These are phyloP conservation scores for Neohortaea acidophila DNA, from an alignment of 495 filamentous ascomycete species.

Conservation along the genomic window DNA sequence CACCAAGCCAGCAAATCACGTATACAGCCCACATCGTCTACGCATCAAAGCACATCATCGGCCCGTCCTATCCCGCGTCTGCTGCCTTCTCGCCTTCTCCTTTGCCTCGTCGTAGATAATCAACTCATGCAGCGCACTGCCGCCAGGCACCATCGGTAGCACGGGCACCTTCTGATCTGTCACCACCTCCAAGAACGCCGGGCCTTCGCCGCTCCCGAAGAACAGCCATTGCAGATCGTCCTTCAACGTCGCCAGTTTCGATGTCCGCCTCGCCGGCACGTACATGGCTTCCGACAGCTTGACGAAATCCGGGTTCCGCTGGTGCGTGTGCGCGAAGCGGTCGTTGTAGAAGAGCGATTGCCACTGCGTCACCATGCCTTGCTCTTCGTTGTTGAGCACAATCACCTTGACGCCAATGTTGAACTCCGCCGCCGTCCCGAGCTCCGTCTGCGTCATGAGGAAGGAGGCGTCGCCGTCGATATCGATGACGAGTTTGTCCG, in stretches of 20 bases:
- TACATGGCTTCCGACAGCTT: constrained; percentile 58
- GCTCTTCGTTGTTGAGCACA: constrained; percentile 89
- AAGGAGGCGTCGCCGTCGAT: constrained; percentile 97
- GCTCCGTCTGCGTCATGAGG: constrained; percentile 85
- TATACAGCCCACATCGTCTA: too few relatives aligned
- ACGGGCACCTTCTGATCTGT: constrained; percentile 86
- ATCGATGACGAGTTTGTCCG: constrained; percentile 76
- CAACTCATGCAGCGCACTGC: constrained; percentile 82
- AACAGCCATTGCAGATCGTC: constrained; percentile 80
- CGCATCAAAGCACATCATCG: constrained; percentile 12
- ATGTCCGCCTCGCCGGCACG: constrained; percentile 38
- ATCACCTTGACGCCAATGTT: constrained; percentile 87
- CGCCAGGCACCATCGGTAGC: constrained; percentile 86
- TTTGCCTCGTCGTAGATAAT: constrained; percentile 75
- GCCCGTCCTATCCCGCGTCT: constrained; percentile 55
- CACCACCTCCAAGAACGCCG: constrained; percentile 32
- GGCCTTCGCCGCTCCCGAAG: constrained; percentile 33
- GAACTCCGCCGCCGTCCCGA: constrained; percentile 81
- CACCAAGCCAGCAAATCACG: too few relatives aligned
- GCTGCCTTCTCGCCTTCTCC: constrained; percentile 54
- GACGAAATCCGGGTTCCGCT: constrained; percentile 82
- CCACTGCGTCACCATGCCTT: constrained; percentile 96
- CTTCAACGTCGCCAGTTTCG: constrained; percentile 65
- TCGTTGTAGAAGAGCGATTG: constrained; percentile 88
- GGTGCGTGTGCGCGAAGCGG: constrained; percentile 81